Percentiles rank a stretch among this genome's conserved stretches.
Evolutionary conservation across 768 basidiomycete genomes (phyloP).

Genomic region (Amanita pseudoporphyria): DNA sequence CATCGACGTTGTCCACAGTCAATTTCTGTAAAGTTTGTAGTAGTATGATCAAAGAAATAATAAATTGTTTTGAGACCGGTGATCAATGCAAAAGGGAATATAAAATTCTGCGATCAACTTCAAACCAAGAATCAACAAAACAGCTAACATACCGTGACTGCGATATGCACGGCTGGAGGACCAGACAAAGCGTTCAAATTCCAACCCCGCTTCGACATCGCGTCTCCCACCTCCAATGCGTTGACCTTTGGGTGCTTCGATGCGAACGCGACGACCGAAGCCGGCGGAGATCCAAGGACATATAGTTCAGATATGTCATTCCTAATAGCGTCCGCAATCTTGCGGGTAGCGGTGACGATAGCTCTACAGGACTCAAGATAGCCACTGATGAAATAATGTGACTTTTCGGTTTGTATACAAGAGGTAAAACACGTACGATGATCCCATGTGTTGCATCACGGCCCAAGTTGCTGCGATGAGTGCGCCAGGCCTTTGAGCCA

Average conservation of each 20-base stretch:
- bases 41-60: not conserved
- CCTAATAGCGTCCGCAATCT: constrained; percentile 58
- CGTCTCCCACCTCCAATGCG: constrained; percentile 85
- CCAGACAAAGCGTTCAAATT: constrained; percentile 78
- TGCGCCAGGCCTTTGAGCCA: constrained; percentile 62
- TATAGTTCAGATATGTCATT: constrained; percentile 74
- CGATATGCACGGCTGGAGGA: constrained; percentile 85
- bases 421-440: constrained; percentile 44
- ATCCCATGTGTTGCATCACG: constrained; percentile 89
- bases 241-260: constrained; percentile 53
- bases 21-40: constrained; percentile 43
- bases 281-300: constrained; percentile 81
- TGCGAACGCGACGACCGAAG: constrained; percentile 86
- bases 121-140: not conserved
- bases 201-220: constrained; percentile 82
- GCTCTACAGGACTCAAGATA: constrained; percentile 78
- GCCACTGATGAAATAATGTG: constrained; percentile 39
- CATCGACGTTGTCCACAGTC: constrained; percentile 68
- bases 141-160: constrained; percentile 65
- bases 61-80: not conserved
- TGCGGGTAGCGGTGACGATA: constrained; percentile 70
- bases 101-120: not conserved
- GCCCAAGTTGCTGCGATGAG: constrained; percentile 96
- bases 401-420: not conserved
- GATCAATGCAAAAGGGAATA: not conserved